These are phyloP conservation scores for Ambrosiella cleistominuta DNA, from an alignment of 2,329 filamentous ascomycete species.

Conservation along the genomic window DNA sequence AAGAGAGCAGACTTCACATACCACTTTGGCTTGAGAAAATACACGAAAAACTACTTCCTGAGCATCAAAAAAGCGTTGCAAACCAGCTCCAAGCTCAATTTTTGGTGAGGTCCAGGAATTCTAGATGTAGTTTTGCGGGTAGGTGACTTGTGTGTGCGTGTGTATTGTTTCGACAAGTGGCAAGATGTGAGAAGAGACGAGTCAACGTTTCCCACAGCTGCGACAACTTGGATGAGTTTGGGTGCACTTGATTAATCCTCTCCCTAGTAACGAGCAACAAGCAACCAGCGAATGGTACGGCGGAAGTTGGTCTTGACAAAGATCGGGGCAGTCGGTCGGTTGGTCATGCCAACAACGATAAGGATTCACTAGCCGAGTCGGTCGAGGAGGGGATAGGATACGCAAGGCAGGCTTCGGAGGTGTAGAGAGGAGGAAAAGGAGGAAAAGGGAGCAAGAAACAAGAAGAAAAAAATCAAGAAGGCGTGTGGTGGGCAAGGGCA, in stretches of 20 bases:
- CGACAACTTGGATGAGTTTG: slow-evolving; percentile 3
- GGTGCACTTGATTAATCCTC: neutral
- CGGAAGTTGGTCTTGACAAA: neutral
- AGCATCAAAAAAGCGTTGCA: slow-evolving; percentile 7
- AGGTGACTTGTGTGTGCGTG: neutral
- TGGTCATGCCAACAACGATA: neutral
- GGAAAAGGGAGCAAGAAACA: neutral
- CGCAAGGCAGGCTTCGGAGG: slow-evolving; percentile 3
- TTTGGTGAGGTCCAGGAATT: neutral
- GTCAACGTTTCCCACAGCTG: slow-evolving; percentile 10
- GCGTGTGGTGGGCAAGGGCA: neutral
- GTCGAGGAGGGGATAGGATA: neutral
- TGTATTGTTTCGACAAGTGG: neutral
- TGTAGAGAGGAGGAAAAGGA: neutral
- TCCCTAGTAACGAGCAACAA: neutral
- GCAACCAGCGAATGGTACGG: neutral
- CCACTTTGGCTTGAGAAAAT: slow-evolving; percentile 4
- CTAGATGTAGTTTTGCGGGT: neutral
- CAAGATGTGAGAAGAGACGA: slow-evolving; percentile 8
- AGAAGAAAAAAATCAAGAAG: neutral
- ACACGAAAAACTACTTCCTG: neutral
- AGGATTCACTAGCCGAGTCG: neutral
- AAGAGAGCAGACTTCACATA: slow-evolving; percentile 1
- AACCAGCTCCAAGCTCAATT: slow-evolving; percentile 7
- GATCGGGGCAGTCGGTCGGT: neutral